phyloP scores from a whole-genome alignment of 2,329 filamentous ascomycete species.

The Phyllosticta paracitricarpa region DNA sequence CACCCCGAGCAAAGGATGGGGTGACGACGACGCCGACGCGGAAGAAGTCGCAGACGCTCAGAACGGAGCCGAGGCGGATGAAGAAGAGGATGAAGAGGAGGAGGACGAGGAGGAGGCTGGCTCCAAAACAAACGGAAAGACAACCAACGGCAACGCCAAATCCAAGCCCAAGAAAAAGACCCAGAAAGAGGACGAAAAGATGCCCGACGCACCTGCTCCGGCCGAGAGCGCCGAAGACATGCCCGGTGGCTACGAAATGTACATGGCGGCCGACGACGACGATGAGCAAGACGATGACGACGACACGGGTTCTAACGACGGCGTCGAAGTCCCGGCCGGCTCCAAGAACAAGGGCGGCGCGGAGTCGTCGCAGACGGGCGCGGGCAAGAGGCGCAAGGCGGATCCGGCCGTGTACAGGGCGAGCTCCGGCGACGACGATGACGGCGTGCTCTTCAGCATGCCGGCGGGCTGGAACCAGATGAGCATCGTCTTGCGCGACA shows the following conservation, averaged over 20 bases:
- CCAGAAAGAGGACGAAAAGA: conserved; percentile 10
- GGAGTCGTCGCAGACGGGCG: conserved; percentile 32
- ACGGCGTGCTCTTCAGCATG: conserved; percentile 60
- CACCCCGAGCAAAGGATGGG: conserved; percentile 80
- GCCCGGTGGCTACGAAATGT: conserved; percentile 68
- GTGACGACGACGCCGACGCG: conserved; percentile 52
- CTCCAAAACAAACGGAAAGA: conserved; percentile 22
- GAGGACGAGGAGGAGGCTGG: neutral
- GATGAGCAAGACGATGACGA: conserved; percentile 57
- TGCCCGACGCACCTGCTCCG: conserved; percentile 45
- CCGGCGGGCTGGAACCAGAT: conserved; percentile 79
- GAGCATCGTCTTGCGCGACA: conserved; percentile 80
- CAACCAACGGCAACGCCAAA: conserved; percentile 17
- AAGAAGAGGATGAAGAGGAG: conserved; percentile 29
- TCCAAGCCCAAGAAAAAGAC: conserved; percentile 24
- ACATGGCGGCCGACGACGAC: conserved; percentile 72
- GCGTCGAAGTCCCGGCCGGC: conserved; percentile 24
- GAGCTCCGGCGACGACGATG: conserved; percentile 55
- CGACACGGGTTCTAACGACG: conserved; percentile 32
- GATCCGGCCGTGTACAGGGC: conserved; percentile 75
- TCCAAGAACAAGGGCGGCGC: conserved; percentile 17
- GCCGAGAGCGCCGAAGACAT: conserved; percentile 28
- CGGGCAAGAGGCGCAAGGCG: conserved; percentile 35
- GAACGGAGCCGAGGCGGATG: conserved; percentile 36
- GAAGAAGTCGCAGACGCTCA: conserved; percentile 32